phyloP scores from a whole-genome alignment of 2,329 filamentous ascomycete species.

The Magnaporthiopsis incrustans region DNA sequence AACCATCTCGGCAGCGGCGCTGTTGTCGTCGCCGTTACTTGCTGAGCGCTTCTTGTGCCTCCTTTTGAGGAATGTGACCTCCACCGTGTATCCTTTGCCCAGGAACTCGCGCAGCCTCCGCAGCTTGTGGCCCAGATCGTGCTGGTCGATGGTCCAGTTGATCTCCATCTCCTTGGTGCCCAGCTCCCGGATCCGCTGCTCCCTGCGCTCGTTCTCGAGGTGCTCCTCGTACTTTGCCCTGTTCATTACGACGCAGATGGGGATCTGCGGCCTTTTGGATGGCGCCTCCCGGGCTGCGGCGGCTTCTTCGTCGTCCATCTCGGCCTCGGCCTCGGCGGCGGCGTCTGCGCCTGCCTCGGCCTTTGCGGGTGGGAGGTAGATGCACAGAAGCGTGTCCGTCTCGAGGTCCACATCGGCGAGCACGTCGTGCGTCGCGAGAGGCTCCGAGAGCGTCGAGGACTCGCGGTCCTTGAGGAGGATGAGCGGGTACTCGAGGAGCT shows the following conservation, averaged over 20 bases:
- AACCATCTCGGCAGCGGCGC: conserved; percentile 55
- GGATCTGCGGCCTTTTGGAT: conserved; percentile 23
- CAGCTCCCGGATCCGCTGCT: conserved; percentile 27
- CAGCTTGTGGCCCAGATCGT: conserved; percentile 69
- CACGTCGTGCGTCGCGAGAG: conserved; percentile 29
- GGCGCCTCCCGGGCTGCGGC: not conserved
- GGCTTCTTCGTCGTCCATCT: not conserved
- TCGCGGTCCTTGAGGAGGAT: not conserved
- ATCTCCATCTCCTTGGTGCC: conserved; percentile 73
- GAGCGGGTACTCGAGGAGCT: not conserved
- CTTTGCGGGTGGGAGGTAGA: conserved; percentile 25
- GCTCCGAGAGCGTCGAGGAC: conserved; percentile 24
- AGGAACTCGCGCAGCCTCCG: conserved; percentile 62
- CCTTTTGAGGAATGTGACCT: conserved; percentile 65
- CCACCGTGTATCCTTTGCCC: conserved; percentile 65
- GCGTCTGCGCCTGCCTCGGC: not conserved
- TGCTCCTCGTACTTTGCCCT: conserved; percentile 40
- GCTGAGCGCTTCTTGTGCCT: conserved; percentile 52
- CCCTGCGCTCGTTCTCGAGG: conserved; percentile 33
- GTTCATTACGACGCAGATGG: conserved; percentile 65
- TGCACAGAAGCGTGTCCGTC: conserved; percentile 32
- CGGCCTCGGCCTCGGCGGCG: not conserved
- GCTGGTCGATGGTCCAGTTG: conserved; percentile 74
- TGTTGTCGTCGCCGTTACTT: conserved; percentile 48
- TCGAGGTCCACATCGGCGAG: conserved; percentile 29